These are phyloP conservation scores for Cubamyces lactineus DNA, from an alignment of 768 basidiomycete species.

Conservation along the genomic window DNA sequence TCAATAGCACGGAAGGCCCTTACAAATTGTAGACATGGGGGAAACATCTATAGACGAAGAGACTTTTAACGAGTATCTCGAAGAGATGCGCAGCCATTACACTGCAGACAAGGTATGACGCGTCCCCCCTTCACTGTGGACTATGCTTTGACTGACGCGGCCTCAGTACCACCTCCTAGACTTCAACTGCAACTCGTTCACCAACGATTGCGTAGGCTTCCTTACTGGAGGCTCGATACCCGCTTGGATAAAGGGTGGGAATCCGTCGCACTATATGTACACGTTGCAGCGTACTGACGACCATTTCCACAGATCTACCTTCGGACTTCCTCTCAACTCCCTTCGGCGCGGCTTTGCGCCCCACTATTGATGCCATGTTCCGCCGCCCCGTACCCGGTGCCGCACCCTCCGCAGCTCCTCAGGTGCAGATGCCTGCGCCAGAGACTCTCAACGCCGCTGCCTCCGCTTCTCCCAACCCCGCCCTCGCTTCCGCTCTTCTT, in stretches of 20 bases:
- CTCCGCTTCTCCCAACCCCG: constrained; percentile 47
- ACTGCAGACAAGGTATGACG: constrained; percentile 82
- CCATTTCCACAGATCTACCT: constrained; percentile 57
- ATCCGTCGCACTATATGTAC: not conserved
- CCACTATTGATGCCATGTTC: constrained; percentile 93
- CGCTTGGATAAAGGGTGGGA: constrained; percentile 74
- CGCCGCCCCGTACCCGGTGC: constrained; percentile 55
- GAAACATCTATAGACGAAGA: constrained; percentile 80
- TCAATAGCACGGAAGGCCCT: constrained; percentile 71
- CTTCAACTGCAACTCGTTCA: constrained; percentile 96
- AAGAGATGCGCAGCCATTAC: constrained; percentile 75
- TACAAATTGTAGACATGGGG: constrained; percentile 74
- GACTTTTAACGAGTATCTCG: constrained; percentile 84
- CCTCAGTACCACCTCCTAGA: constrained; percentile 87
- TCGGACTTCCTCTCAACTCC: constrained; percentile 88
- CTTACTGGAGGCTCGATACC: constrained; percentile 85
- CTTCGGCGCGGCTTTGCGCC: constrained; percentile 82
- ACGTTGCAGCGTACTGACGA: not conserved
- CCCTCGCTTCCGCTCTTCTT: constrained; percentile 55
- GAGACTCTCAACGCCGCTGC: constrained; percentile 36
- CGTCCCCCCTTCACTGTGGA: not conserved
- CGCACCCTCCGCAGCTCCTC: constrained; percentile 34
- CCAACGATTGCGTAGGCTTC: constrained; percentile 85
- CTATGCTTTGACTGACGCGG: not conserved
- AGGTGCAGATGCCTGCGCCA: constrained; percentile 32